These are phyloP conservation scores for Exidia glandulosa DNA, from an alignment of 768 basidiomycete genomes.

Conservation along the genomic window DNA sequence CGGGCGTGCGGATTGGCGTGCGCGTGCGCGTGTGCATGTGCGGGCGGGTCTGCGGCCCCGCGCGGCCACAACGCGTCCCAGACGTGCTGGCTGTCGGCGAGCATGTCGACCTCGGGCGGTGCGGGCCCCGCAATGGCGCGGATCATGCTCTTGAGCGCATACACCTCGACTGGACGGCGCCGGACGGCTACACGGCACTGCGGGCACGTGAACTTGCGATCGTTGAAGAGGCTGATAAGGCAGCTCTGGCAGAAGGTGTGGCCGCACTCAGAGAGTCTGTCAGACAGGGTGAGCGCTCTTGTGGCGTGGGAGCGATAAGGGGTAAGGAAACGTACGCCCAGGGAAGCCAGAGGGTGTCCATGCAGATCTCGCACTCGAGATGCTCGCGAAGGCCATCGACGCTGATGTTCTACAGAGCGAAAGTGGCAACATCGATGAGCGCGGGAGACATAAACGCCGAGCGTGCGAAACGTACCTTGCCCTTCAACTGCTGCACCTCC, in stretches of 20 bases:
- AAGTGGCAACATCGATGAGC: not conserved
- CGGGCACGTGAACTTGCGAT: constrained; percentile 56
- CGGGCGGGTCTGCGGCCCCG: not conserved
- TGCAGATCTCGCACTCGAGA: constrained; percentile 55
- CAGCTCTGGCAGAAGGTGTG: constrained; percentile 60
- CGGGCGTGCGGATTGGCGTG: too few relatives aligned
- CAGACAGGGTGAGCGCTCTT: not conserved
- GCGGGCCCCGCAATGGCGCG: constrained; percentile 29
- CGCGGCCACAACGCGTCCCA: not conserved
- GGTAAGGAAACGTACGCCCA: constrained; percentile 37
- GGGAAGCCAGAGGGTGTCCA: constrained; percentile 51
- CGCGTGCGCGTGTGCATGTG: not conserved
- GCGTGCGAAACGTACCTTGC: not conserved
- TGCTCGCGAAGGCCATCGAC: constrained; percentile 7
- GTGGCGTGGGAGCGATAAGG: not conserved
- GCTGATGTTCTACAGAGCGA: not conserved
- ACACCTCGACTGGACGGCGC: constrained; percentile 47
- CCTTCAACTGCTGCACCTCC: not conserved
- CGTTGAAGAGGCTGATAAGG: constrained; percentile 42
- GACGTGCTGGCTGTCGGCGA: not conserved
- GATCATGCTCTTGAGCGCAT: constrained; percentile 47
- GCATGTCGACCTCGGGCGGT: not conserved
- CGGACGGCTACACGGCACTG: constrained; percentile 45
- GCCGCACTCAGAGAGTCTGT: constrained; percentile 53
- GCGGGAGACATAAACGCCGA: not conserved